Conservation (phyloP, 164 flowering plant species). For the Tetrastigma voinierianum region DNA sequence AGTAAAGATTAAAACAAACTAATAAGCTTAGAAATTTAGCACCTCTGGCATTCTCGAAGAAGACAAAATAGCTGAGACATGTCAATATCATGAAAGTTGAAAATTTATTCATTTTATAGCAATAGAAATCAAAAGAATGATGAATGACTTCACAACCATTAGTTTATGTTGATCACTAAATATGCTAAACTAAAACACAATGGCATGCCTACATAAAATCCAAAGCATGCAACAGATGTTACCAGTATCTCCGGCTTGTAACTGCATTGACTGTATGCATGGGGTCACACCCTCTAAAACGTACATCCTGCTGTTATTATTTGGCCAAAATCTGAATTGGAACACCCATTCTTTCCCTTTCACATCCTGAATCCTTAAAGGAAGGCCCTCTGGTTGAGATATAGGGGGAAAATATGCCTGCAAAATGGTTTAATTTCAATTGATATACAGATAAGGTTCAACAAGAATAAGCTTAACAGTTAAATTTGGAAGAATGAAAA, state of each 20-base stretch:
- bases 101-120: too few species aligned
- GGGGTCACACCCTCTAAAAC: slow-evolving; percentile 68
- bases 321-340: slow-evolving; percentile 68
- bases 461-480: too few species aligned
- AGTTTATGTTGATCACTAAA: too few species aligned
- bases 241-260: slow-evolving; percentile 71
- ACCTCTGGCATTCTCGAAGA: too few species aligned
- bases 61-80: too few species aligned
- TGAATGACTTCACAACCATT: too few species aligned
- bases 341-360: slow-evolving; percentile 65
- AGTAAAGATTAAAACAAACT: too few species aligned
- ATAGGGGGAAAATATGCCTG: slow-evolving; percentile 66
- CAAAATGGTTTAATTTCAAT: slow-evolving; percentile 2
- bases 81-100: too few species aligned
- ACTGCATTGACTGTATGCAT: slow-evolving; percentile 69
- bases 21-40: too few species aligned
- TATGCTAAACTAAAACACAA: too few species aligned
- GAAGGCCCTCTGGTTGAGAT: slow-evolving; percentile 65
- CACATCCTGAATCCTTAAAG: slow-evolving; percentile 55
- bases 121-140: too few species aligned
- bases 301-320: slow-evolving; percentile 67
- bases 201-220: background rate
- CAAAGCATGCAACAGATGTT: slow-evolving; percentile 5
- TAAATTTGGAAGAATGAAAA: too few species aligned
- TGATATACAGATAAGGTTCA: background rate